A percentile compares a stretch with the other conserved stretches of the same genome.
Conservation (phyloP, 139 green algal genomes). For the Zygnema cylindricum region DNA sequence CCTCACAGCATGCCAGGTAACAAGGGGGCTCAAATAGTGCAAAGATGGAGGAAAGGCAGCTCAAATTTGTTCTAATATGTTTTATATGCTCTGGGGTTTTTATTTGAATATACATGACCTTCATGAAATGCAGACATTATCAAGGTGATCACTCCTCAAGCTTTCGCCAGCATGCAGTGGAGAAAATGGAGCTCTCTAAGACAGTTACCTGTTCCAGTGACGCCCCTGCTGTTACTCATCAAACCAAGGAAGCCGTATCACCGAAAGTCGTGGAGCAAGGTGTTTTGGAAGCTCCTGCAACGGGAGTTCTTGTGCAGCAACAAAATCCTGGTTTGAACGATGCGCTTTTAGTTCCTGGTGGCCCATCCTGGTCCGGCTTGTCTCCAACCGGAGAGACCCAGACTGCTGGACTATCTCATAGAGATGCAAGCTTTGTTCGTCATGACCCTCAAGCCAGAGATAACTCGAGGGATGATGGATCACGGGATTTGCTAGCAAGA, state of each 20-base stretch:
- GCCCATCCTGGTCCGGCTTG: neutral
- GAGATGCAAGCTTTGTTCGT: neutral
- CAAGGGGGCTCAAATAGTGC: too few species aligned
- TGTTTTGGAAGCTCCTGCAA: neutral
- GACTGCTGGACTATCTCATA: neutral
- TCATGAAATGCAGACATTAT: neutral
- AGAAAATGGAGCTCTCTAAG: neutral
- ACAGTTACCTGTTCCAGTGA: too few species aligned
- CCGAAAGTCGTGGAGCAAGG: too few species aligned
- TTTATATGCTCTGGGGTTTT: too few species aligned
- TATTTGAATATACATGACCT: too few species aligned
- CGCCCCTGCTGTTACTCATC: too few species aligned
- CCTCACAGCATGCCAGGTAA: too few species aligned
- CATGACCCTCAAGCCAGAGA: neutral
- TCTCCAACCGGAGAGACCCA: neutral
- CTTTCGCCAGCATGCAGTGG: neutral
- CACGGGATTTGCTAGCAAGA: neutral
- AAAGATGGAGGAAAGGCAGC: too few species aligned
- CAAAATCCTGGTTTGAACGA: neutral
- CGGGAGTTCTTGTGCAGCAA: neutral
- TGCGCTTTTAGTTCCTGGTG: neutral
- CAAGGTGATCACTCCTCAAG: neutral
- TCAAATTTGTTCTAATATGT: too few species aligned
- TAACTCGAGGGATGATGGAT: neutral
- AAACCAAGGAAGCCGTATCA: too few species aligned